phyloP scores from a whole-genome alignment of 108 stramenopile genomes.

The Nitzschia inconspicua region DNA sequence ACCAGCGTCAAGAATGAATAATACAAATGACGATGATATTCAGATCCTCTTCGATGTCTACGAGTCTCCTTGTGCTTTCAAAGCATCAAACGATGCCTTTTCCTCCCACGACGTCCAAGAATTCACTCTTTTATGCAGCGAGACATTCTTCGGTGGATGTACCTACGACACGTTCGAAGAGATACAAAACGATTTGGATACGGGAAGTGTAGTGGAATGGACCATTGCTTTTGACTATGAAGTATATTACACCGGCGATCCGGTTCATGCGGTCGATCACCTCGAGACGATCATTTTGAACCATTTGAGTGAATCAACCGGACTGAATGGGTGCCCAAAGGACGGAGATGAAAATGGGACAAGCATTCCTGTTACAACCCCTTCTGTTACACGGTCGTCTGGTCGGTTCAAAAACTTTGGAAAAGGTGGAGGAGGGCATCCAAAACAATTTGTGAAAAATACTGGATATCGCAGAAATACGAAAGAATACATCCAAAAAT shows the following conservation, averaged over 20 bases:
- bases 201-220: not conserved
- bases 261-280: not conserved
- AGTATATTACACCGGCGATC: slow-evolving; percentile 2
- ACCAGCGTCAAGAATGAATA: too few relatives aligned
- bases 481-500: not conserved
- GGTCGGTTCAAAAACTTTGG: too few relatives aligned
- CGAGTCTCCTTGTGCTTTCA: too few relatives aligned
- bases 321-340: not conserved
- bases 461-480: not conserved
- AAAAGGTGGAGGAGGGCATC: too few relatives aligned
- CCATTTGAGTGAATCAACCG: not conserved
- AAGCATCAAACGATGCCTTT: too few relatives aligned
- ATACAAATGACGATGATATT: too few relatives aligned
- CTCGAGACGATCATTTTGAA: slow-evolving; percentile 1
- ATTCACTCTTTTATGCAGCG: too few relatives aligned
- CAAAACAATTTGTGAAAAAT: too few relatives aligned
- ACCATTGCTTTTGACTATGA: slow-evolving; percentile 8
- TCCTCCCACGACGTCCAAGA: too few relatives aligned
- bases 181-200: not conserved
- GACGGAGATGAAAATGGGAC: not conserved
- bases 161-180: not conserved
- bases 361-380: too few relatives aligned
- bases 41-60: too few relatives aligned
- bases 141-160: slow-evolving; percentile 6
- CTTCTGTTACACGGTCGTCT: too few relatives aligned